Percentiles rank a stretch among this genome's conserved stretches.
These are phyloP conservation scores for Mrakia gelida DNA, from an alignment of 768 basidiomycete genomes.

Conservation along the genomic window DNA sequence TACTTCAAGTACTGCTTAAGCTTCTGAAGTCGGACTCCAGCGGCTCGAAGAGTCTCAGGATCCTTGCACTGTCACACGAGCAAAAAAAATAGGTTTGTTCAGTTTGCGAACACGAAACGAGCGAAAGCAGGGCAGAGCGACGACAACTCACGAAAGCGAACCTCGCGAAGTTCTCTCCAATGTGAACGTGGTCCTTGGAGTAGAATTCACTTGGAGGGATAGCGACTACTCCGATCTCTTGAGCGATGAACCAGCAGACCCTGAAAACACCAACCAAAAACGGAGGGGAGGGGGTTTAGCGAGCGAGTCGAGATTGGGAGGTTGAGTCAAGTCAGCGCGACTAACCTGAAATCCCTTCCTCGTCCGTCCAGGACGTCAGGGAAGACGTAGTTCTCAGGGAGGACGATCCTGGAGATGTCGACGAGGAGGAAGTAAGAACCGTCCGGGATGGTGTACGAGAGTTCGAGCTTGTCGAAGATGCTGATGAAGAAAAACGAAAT, in stretches of 20 bases:
- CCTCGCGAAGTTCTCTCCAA: constrained; percentile 80
- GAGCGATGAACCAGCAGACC: constrained; percentile 92
- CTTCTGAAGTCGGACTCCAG: constrained; percentile 73
- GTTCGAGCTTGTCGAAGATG: constrained; percentile 74
- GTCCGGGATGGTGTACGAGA: constrained; percentile 81
- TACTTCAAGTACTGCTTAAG: constrained; percentile 58
- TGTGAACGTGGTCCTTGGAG: constrained; percentile 74
- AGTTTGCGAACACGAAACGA: background rate
- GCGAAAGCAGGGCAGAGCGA: background rate
- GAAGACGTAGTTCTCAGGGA: constrained; percentile 80
- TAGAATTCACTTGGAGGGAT: constrained; percentile 82
- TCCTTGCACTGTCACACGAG: constrained; percentile 90
- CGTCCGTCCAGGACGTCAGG: constrained; percentile 68
- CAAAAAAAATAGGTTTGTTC: background rate
- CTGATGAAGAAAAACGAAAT: background rate
- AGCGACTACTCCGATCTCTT: constrained; percentile 82
- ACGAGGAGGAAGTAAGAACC: constrained; percentile 84
- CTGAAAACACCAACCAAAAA: constrained; percentile 39
- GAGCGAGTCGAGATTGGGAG: too few species aligned
- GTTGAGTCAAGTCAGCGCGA: too few species aligned
- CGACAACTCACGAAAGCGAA: constrained; percentile 57
- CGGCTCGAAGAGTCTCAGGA: constrained; percentile 68
- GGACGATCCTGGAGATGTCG: constrained; percentile 51
- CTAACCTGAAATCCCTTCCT: constrained; percentile 71
- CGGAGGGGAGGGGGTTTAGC: too few species aligned